Percentiles rank a stretch among this genome's conserved stretches.
These are phyloP conservation scores for Tetracladium marchalianum DNA, from an alignment of 495 filamentous ascomycete genomes.

Conservation along the genomic window DNA sequence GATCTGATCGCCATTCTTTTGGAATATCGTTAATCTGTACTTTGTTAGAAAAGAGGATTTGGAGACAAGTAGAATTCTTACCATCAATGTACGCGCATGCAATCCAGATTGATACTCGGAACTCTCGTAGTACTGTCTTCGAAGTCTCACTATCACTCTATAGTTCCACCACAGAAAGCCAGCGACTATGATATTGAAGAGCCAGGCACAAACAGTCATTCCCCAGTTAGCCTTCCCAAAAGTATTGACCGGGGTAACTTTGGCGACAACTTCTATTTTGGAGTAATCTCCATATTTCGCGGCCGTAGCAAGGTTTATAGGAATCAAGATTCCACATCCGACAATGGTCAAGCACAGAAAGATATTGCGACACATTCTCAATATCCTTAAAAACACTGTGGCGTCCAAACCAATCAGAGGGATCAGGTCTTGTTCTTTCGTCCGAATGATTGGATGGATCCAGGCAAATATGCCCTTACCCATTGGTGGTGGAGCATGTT, in stretches of 20 bases:
- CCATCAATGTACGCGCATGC: constrained; percentile 85
- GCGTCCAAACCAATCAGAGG: constrained; percentile 82
- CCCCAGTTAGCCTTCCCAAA: constrained; percentile 60
- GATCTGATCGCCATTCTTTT: constrained; percentile 59
- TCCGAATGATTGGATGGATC: constrained; percentile 65
- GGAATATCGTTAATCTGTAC: constrained; percentile 79
- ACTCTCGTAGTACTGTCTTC: constrained; percentile 74
- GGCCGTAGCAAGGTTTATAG: constrained; percentile 58
- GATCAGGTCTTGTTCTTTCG: constrained; percentile 66
- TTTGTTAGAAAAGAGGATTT: constrained; percentile 3
- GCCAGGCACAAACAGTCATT: constrained; percentile 70
- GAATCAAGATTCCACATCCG: constrained; percentile 73
- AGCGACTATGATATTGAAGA: constrained; percentile 64
- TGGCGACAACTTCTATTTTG: constrained; percentile 41
- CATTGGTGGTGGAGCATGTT: constrained; percentile 85
- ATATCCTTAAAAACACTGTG: constrained; percentile 79
- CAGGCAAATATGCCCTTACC: constrained; percentile 81
- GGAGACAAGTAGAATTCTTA: constrained; percentile 23
- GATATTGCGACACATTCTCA: constrained; percentile 85
- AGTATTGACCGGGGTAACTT: constrained; percentile 45
- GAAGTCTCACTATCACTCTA: constrained; percentile 53
- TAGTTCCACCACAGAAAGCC: constrained; percentile 91
- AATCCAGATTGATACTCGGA: constrained; percentile 83
- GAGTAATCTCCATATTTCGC: constrained; percentile 29
- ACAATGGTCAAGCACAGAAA: constrained; percentile 65